Conservation (phyloP, 805 yeast genomes). For the Lipomyces sp. region DNA sequence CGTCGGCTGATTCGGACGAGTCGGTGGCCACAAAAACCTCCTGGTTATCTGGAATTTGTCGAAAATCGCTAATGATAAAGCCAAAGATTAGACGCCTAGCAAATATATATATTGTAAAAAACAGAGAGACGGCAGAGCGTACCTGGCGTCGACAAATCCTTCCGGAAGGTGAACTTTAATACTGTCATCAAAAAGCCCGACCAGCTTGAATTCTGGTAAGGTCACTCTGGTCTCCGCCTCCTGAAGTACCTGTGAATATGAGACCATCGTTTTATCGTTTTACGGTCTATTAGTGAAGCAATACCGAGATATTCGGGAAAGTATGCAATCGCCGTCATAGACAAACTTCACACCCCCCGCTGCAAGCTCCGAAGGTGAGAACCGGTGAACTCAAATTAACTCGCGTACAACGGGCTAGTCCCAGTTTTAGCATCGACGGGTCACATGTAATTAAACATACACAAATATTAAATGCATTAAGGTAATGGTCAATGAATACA, state of each 20-base stretch:
- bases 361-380: too few species aligned
- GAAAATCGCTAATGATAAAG: slow-evolving; percentile 50
- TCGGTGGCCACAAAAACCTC: slow-evolving; percentile 74
- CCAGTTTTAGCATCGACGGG: neutral
- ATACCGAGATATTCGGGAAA: neutral
- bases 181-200: slow-evolving; percentile 81
- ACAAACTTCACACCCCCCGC: neutral
- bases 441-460: neutral
- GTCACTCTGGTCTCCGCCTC: slow-evolving; percentile 16
- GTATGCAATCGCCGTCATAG: neutral
- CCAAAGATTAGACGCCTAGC: neutral
- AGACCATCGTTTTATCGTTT: slow-evolving; percentile 2
- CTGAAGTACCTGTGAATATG: slow-evolving; percentile 14
- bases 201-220: slow-evolving; percentile 17
- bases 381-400: too few species aligned
- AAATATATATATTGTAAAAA: neutral
- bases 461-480: neutral
- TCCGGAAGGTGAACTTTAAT: slow-evolving; percentile 62
- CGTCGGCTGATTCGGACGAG: slow-evolving; percentile 39
- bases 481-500: neutral
- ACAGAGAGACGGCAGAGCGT: neutral
- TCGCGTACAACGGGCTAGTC: too few species aligned
- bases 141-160: slow-evolving; percentile 69
- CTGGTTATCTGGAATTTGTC: slow-evolving; percentile 92
- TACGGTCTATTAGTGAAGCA: neutral